phyloP scores from a whole-genome alignment of 768 basidiomycete species.

The Rhizopogon rudus region DNA sequence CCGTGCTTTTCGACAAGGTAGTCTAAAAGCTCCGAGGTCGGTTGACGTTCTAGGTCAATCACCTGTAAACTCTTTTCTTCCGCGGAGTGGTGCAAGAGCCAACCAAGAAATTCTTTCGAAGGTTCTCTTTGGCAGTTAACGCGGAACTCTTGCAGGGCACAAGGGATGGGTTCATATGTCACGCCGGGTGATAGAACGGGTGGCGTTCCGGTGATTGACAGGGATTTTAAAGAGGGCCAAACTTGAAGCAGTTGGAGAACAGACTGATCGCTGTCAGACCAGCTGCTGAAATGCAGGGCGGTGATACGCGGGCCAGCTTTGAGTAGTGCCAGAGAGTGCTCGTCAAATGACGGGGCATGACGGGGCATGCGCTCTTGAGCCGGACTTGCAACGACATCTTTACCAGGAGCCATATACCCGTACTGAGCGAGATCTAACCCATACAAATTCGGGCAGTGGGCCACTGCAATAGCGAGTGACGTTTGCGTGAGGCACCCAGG shows the following conservation, averaged over 20 bases:
- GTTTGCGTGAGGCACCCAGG: conserved; percentile 49
- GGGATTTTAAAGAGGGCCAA: conserved; percentile 53
- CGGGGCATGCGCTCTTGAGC: conserved; percentile 43
- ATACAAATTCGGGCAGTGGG: conserved; percentile 53
- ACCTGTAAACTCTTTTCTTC: conserved; percentile 38
- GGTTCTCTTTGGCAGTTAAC: conserved; percentile 66
- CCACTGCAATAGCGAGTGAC: conserved; percentile 55
- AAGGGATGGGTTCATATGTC: conserved; percentile 36
- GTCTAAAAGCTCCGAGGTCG: conserved; percentile 49
- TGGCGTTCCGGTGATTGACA: conserved; percentile 54
- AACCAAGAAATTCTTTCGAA: conserved; percentile 57
- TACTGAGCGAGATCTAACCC: conserved; percentile 56
- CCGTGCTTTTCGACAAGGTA: conserved; percentile 48
- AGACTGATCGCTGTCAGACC: conserved; percentile 57
- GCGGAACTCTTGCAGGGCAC: conserved; percentile 46
- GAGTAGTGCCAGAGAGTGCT: conserved; percentile 45
- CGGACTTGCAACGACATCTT: conserved; percentile 45
- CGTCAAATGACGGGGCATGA: conserved; percentile 50
- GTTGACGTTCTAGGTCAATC: conserved; percentile 59
- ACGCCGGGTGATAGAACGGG: conserved; percentile 43
- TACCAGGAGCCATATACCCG: conserved; percentile 47
- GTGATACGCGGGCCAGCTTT: conserved; percentile 49
- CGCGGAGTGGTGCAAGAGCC: conserved; percentile 61
- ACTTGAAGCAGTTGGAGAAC: conserved; percentile 59
- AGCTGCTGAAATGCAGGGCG: conserved; percentile 60